Percentiles rank a stretch among this genome's conserved stretches.
These are phyloP conservation scores for Pichia membranifaciens DNA, from an alignment of 805 yeast genomes.

Conservation along the genomic window DNA sequence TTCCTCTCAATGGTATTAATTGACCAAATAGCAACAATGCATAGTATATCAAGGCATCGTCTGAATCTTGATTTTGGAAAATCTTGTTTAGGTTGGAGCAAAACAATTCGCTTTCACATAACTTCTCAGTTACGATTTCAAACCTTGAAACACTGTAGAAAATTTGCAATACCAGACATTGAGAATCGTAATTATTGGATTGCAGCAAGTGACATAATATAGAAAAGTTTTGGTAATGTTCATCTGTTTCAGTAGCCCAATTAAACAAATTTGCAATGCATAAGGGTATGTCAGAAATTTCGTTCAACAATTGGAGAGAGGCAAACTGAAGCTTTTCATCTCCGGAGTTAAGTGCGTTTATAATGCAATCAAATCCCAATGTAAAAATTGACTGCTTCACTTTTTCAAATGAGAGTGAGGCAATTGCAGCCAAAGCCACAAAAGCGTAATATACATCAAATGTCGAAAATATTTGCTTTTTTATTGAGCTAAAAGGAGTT, in stretches of 20 bases:
- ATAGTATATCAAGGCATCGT: slow-evolving; percentile 17
- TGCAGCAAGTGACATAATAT: slow-evolving; percentile 36
- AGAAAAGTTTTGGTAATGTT: slow-evolving; percentile 36
- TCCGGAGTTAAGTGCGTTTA: slow-evolving; percentile 30
- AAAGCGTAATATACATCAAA: slow-evolving; percentile 40
- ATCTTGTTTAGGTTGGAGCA: slow-evolving; percentile 15
- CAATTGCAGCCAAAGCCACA: slow-evolving; percentile 45
- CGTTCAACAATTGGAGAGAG: slow-evolving; percentile 44
- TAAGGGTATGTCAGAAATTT: slow-evolving; percentile 34
- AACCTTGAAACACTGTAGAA: slow-evolving; percentile 29
- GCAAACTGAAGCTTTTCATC: slow-evolving; percentile 40
- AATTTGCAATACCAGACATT: slow-evolving; percentile 28
- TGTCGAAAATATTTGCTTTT: slow-evolving; percentile 25
- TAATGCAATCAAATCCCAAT: slow-evolving; percentile 31
- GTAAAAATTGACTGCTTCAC: slow-evolving; percentile 34
- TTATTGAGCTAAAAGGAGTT: slow-evolving; percentile 20
- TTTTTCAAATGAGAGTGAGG: slow-evolving; percentile 33
- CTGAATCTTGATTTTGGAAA: slow-evolving; percentile 14
- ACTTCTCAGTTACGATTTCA: slow-evolving; percentile 20
- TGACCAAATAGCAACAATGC: not conserved
- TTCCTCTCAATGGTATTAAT: not conserved
- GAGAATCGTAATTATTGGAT: slow-evolving; percentile 36
- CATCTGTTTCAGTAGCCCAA: slow-evolving; percentile 31
- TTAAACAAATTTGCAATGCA: slow-evolving; percentile 56
- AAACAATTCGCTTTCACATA: slow-evolving; percentile 20